Conservation (phyloP, 768 basidiomycete species). For the Ramaria sp. region DNA sequence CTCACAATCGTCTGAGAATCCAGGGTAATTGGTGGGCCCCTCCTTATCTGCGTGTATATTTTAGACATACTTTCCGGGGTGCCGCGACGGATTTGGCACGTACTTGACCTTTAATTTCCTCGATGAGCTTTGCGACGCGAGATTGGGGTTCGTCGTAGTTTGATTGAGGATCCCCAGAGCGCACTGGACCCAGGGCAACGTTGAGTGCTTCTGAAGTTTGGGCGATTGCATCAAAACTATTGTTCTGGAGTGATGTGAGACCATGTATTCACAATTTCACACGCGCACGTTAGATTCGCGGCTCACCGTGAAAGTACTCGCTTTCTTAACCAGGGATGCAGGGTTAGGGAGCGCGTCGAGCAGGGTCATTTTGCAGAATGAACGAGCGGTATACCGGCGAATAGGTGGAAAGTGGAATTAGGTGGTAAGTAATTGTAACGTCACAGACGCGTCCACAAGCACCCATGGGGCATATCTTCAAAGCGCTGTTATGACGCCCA, state of each 20-base stretch:
- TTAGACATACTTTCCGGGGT: not conserved
- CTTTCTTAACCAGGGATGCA: not conserved
- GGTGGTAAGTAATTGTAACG: too few species aligned
- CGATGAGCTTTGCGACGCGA: slow-evolving; percentile 2
- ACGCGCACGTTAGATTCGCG: not conserved
- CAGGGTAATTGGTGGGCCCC: not conserved
- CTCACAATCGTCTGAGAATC: not conserved
- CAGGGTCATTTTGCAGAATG: not conserved
- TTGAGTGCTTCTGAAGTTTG: not conserved
- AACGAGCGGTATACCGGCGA: too few species aligned
- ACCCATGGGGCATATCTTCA: too few species aligned
- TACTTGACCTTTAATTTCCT: slow-evolving; percentile 6
- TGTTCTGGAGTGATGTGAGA: not conserved
- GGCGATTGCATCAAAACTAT: not conserved
- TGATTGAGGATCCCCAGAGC: not conserved
- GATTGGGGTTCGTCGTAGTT: slow-evolving; percentile 4
- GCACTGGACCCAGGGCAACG: not conserved
- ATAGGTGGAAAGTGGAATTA: too few species aligned
- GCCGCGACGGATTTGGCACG: not conserved
- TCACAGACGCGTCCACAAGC: too few species aligned
- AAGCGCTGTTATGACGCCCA: too few species aligned
- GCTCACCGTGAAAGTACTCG: not conserved
- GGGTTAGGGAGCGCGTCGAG: not conserved
- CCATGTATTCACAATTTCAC: too few species aligned
- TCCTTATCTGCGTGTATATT: not conserved